phyloP scores from a whole-genome alignment of 2,329 filamentous ascomycete genomes.

The Xylaria sp. region DNA sequence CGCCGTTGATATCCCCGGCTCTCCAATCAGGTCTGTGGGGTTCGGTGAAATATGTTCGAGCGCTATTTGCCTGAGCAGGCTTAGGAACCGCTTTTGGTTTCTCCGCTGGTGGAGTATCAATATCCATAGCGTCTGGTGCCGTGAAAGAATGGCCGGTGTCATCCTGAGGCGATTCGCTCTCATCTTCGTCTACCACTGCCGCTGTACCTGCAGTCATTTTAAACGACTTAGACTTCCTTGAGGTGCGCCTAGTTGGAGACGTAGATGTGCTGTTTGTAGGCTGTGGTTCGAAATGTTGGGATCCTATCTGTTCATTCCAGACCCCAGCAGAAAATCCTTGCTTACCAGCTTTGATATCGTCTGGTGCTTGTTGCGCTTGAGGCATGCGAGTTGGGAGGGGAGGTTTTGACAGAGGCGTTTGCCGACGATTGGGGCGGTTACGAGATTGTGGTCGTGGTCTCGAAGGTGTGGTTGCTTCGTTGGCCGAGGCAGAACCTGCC shows the following conservation, averaged over 20 bases:
- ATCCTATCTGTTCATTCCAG: conserved; percentile 65
- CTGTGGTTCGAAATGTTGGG: conserved; percentile 64
- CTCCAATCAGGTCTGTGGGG: conserved; percentile 70
- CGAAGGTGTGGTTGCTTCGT: conserved; percentile 45
- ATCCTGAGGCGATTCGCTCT: conserved; percentile 53
- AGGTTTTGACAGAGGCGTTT: conserved; percentile 49
- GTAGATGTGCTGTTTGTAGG: conserved; percentile 52
- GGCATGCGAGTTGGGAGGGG: conserved; percentile 38
- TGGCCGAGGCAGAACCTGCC: conserved; percentile 55
- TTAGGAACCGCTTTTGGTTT: conserved; percentile 45
- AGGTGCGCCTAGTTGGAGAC: conserved; percentile 60
- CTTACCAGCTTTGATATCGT: conserved; percentile 40
- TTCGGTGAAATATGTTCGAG: conserved; percentile 67
- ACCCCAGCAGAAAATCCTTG: conserved; percentile 61
- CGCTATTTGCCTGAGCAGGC: conserved; percentile 47
- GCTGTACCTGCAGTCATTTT: conserved; percentile 61
- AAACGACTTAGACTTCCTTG: conserved; percentile 69
- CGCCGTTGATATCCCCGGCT: conserved; percentile 57
- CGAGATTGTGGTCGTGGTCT: conserved; percentile 54
- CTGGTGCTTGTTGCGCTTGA: conserved; percentile 40
- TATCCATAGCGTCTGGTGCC: conserved; percentile 68
- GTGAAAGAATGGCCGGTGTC: conserved; percentile 39
- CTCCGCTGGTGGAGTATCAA: conserved; percentile 62
- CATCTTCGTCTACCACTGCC: conserved; percentile 58
- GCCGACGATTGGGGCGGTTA: conserved; percentile 53